Base-by-base conservation (phyloP, 768 basidiomycete species). In the Kwoniella mangroviensis region DNA sequence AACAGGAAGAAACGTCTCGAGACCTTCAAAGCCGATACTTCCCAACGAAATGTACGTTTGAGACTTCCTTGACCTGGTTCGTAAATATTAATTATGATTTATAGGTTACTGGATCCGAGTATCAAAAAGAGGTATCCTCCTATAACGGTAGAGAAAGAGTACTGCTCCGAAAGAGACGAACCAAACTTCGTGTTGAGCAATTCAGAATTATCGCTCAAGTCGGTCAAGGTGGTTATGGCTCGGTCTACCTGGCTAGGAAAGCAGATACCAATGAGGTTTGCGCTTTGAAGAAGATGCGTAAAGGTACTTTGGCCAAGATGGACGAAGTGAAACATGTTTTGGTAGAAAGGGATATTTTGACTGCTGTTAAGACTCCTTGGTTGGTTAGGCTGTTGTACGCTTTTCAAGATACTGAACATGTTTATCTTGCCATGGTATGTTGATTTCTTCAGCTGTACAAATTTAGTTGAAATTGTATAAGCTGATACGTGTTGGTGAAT, bases 181-280 rank as follows among this genome's bases (percentile, higher is more conserved):
- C 95, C 12, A 99, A 97, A 81, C 87, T 98, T 53, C 88, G 89
- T 69, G 89, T 99, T 26, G 93, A 98, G 59, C 92, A 96, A 79
- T 99, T 99, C 84, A 93, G 97, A 79, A 96, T 99, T 82, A 95
- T 99, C 73, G 94, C 94, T 0, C 97, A 99, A 83, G 94, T 99
- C 58, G 97, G 97, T 1, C 97, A 99, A 84, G 97, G 97, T 13
- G 97, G 97, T 2, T 99, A 98, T 83, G 97, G 97, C 5, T 96
- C 98, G 73, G 97, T 99, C 26, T 99, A 92, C 80, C 87, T 99
- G 62, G 97, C 97, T 11, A 86, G 96, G 52, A 97, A 98, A 82
- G 91, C 90, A 75, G 97, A 99, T 76, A 92, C 95, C 1, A 92
- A 94, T 28, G 93, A 98, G 81, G 92, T 99, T 11, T 98, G 96